Conservation (phyloP, 495 filamentous ascomycete species). For the Lasiosphaeria hispida region DNA sequence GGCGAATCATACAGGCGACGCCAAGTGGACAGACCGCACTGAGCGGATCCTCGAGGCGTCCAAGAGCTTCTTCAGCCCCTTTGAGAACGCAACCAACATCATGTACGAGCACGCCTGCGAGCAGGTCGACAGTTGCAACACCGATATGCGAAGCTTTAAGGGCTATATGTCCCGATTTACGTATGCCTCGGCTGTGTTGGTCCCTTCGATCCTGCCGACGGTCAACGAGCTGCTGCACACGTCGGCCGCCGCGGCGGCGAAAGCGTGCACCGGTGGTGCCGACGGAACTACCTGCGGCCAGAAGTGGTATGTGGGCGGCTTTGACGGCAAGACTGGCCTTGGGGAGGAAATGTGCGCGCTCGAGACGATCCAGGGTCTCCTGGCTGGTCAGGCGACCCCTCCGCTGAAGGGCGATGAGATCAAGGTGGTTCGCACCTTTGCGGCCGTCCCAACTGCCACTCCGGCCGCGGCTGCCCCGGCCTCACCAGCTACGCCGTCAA, state of each 20-base stretch:
- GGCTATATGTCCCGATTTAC: slow-evolving; percentile 76
- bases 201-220: slow-evolving; percentile 50
- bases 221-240: slow-evolving; percentile 53
- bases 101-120: slow-evolving; percentile 78
- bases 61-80: slow-evolving; percentile 45
- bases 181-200: slow-evolving; percentile 58
- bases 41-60: slow-evolving; percentile 46
- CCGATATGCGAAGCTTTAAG: slow-evolving; percentile 78
- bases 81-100: slow-evolving; percentile 49
- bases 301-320: slow-evolving; percentile 62
- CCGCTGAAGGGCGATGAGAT: slow-evolving; percentile 45
- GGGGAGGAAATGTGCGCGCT: slow-evolving; percentile 72
- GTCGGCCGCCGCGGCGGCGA: slow-evolving; percentile 64
- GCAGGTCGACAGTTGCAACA: slow-evolving; percentile 57
- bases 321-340: slow-evolving; percentile 60
- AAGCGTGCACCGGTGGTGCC: slow-evolving; percentile 58
- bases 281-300: slow-evolving; percentile 64
- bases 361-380: slow-evolving; percentile 61
- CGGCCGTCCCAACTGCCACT: not conserved
- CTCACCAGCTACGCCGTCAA: slow-evolving; percentile 2
- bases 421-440: slow-evolving; percentile 33
- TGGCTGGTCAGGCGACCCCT: slow-evolving; percentile 37
- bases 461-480: slow-evolving; percentile 9
- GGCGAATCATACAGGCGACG: slow-evolving; percentile 57
- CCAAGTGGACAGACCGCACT: slow-evolving; percentile 51